Evolutionary conservation across 345 rosid species (phyloP), one percentile per base, ranked within the genome.

Genomic region (Euphorbia tirucalli): DNA sequence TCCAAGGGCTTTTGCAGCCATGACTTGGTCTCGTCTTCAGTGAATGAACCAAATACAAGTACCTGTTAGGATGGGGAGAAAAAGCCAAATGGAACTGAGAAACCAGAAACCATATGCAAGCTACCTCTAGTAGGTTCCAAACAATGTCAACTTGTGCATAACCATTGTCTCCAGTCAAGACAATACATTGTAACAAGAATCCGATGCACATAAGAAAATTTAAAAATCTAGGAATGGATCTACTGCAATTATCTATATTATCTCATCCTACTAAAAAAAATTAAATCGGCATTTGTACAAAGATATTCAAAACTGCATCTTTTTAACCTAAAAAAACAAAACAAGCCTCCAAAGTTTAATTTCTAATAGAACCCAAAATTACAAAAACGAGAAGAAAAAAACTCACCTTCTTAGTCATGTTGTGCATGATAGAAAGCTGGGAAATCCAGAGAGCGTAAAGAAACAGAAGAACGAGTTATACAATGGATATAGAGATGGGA

Each of bases 1-100:
- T 72, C 78, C 25, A 60, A 80, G 43, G 72, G 74, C 70, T 86
- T 83, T 61, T 62, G 76, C 76, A 85, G 82, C 79, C 78, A 83
- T 59, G 86, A 87, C 75, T 71, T 88, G 54, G 94, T 90, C 76
- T 92, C 98, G 24, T 95, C 91, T 83, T 92, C 97, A 24, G 94
- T 88, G 77, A 95, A 95, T 31, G 98, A 95, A 32, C 98, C 98
- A 79, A 95, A 95, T 69, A 92, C 52, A 50, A 92, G 37, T 30
- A 88, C 66, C 89, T 92, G 85, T 75, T 46, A 28, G 62, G 35
- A 31, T 46, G 54, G 19, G 0, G 74, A 56, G 44, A 54, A 22
- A 65, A 35, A 41, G 18, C 11, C 24, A 13, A n/a, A 14, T n/a
- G n/a, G n/a, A n/a, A n/a, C n/a, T n/a, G n/a, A 5, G 0, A 46